These are phyloP conservation scores for Debaryomycetaceae sp. DNA, from an alignment of 1,139 yeast species.

Conservation along the genomic window DNA sequence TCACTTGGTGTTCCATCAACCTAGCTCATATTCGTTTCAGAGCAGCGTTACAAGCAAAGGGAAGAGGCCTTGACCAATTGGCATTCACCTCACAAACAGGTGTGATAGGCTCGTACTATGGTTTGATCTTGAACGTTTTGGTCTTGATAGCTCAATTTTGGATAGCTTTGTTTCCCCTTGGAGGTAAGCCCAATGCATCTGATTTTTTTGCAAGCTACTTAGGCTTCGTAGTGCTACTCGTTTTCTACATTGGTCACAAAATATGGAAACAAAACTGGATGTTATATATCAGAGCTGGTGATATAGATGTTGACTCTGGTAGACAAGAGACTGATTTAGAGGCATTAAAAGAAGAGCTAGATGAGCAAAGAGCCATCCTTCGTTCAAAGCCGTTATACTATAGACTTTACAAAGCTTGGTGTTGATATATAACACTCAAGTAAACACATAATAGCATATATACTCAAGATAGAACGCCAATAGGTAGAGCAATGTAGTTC, in stretches of 20 bases:
- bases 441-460: neutral
- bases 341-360: slow-evolving; percentile 36
- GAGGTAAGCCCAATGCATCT: slow-evolving; percentile 28
- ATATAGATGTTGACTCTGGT: slow-evolving; percentile 40
- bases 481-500: neutral
- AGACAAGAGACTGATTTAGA: slow-evolving; percentile 41
- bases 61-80: slow-evolving; percentile 28
- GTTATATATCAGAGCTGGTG: slow-evolving; percentile 28
- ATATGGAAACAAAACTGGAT: slow-evolving; percentile 34
- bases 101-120: slow-evolving; percentile 28
- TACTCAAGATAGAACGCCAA: neutral
- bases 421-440: slow-evolving; percentile 13
- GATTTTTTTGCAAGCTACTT: slow-evolving; percentile 36
- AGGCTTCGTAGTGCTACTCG: slow-evolving; percentile 33
- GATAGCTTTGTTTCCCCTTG: slow-evolving; percentile 41
- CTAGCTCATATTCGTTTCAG: slow-evolving; percentile 34
- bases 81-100: slow-evolving; percentile 33
- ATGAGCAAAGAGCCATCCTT: slow-evolving; percentile 33
- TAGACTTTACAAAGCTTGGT: slow-evolving; percentile 36
- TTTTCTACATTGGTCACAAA: slow-evolving; percentile 38
- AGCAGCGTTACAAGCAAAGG: slow-evolving; percentile 25
- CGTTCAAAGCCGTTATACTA: slow-evolving; percentile 30
- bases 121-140: slow-evolving; percentile 23
- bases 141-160: slow-evolving; percentile 41
- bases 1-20: slow-evolving; percentile 36